Conservation (phyloP, 2,329 filamentous ascomycete genomes). For the Lithohypha guttulata region DNA sequence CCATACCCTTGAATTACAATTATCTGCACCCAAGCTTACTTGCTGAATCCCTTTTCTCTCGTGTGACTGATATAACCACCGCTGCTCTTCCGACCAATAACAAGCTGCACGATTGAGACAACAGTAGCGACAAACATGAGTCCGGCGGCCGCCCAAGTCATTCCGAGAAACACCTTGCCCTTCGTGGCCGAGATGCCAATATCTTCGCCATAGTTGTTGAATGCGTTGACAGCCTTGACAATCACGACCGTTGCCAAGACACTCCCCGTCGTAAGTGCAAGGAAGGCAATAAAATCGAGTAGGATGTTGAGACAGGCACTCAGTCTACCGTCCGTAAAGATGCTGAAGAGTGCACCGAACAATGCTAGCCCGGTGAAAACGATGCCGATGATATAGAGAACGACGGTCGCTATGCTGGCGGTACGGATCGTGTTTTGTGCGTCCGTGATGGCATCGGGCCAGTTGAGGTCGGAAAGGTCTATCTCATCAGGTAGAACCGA, state of each 20-base stretch:
- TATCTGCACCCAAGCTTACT: too few relatives aligned
- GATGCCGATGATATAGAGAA: conserved; percentile 50
- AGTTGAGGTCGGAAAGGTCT: conserved; percentile 43
- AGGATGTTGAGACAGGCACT: conserved; percentile 5
- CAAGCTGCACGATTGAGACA: conserved; percentile 23
- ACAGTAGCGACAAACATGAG: conserved; percentile 24
- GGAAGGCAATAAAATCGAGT: conserved; percentile 33
- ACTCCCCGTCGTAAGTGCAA: conserved; percentile 58
- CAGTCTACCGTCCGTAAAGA: not conserved
- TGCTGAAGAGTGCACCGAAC: conserved; percentile 34
- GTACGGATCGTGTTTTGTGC: conserved; percentile 42
- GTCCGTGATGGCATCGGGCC: conserved; percentile 46
- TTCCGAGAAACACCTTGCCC: conserved; percentile 45
- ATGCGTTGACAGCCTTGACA: conserved; percentile 41
- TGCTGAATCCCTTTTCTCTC: conserved; percentile 11
- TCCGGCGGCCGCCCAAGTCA: conserved; percentile 49
- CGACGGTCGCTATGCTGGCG: conserved; percentile 43
- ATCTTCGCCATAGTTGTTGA: conserved; percentile 43
- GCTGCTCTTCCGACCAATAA: conserved; percentile 11
- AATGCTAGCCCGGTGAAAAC: conserved; percentile 40
- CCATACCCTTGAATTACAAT: too few relatives aligned
- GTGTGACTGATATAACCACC: conserved; percentile 11
- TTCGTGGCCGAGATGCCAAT: conserved; percentile 40
- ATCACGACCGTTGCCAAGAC: conserved; percentile 59
- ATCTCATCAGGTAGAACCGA: conserved; percentile 39